Percentiles rank a stretch among this genome's conserved stretches.
Evolutionary conservation across 306 rosid species (phyloP).

Genomic region (Lathyrus aphaca): DNA sequence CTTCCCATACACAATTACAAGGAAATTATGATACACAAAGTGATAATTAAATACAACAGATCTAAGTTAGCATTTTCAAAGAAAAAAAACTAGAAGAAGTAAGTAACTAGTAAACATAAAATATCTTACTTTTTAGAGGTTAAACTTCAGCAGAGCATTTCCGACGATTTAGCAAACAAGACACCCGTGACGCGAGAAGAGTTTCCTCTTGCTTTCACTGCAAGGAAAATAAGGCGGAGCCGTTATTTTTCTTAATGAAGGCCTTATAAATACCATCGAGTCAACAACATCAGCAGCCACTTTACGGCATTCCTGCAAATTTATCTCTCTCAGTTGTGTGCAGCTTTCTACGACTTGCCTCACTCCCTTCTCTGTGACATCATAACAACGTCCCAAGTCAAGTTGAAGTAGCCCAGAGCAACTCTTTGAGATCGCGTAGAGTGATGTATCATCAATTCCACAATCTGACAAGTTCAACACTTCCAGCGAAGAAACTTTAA

Average conservation of each 20-base stretch:
- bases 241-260: constrained; percentile 34
- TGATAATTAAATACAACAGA: background rate
- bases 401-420: constrained; percentile 49
- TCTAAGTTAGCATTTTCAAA: background rate
- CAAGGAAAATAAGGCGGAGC: constrained; percentile 44
- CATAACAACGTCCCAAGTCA: constrained; percentile 46
- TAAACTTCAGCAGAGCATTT: background rate
- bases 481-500: constrained; percentile 50
- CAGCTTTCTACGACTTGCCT: constrained; percentile 57
- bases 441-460: constrained; percentile 51
- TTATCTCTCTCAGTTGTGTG: constrained; percentile 59
- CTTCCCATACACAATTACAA: background rate
- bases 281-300: constrained; percentile 46
- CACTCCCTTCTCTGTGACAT: constrained; percentile 63
- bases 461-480: constrained; percentile 46
- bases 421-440: constrained; percentile 53
- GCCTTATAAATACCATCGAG: background rate
- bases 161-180: constrained; percentile 15
- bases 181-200: constrained; percentile 66
- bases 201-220: constrained; percentile 29
- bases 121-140: background rate
- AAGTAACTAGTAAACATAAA: background rate
- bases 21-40: constrained; percentile 7
- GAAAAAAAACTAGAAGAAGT: background rate
- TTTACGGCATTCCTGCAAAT: constrained; percentile 50